Evolutionary conservation across 768 basidiomycete genomes (phyloP).

Genomic region (Kwoniella dejecticola): DNA sequence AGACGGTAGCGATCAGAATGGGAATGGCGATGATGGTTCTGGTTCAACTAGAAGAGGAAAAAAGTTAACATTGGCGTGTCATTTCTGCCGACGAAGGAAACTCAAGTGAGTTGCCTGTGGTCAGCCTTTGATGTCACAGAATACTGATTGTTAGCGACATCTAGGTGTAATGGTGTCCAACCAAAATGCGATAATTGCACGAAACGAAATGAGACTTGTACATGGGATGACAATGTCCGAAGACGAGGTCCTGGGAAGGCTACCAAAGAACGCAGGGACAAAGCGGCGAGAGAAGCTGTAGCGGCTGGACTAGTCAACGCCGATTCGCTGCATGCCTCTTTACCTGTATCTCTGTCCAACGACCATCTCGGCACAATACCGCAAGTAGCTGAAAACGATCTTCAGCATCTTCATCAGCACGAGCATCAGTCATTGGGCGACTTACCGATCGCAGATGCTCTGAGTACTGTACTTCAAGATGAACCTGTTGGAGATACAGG

Average conservation of each 20-base stretch:
- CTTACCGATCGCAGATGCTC: constrained; percentile 13
- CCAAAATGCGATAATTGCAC: constrained; percentile 54
- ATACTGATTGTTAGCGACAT: too few species aligned
- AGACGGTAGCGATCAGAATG: constrained; percentile 9
- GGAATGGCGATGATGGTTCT: constrained; percentile 6
- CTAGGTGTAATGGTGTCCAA: constrained; percentile 53
- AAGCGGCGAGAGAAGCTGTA: constrained; percentile 37
- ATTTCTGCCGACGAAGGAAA: constrained; percentile 56
- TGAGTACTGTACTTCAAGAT: constrained; percentile 5
- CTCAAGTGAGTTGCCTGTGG: constrained; percentile 51
- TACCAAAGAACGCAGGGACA: constrained; percentile 49
- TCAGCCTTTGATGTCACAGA: too few species aligned
- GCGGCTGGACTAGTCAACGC: constrained; percentile 32
- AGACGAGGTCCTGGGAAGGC: constrained; percentile 57
- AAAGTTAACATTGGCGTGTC: constrained; percentile 54
- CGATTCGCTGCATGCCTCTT: constrained; percentile 5
- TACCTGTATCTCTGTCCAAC: background rate
- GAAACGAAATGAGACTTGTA: constrained; percentile 48
- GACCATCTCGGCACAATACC: background rate
- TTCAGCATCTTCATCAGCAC: background rate
- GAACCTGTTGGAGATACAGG: background rate
- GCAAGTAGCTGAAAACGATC: background rate
- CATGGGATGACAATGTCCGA: constrained; percentile 53
- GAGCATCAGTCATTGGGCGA: background rate
- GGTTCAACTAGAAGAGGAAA: constrained; percentile 16